These are phyloP conservation scores for Liquidambar formosana DNA, from an alignment of 164 flowering plant genomes.

Conservation along the genomic window DNA sequence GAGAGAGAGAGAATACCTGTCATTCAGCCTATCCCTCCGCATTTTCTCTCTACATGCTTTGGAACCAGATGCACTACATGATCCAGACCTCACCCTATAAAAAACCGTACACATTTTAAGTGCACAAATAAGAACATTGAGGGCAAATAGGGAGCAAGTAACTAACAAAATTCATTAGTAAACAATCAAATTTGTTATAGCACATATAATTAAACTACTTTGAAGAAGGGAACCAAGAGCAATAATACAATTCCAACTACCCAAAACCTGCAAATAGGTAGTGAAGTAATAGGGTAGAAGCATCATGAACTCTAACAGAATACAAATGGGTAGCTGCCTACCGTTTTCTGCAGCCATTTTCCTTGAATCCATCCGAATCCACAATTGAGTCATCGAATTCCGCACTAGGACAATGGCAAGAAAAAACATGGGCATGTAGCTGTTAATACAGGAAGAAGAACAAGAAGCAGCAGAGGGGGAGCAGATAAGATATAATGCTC, in stretches of 20 bases:
- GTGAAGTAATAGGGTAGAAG: neutral
- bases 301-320: neutral
- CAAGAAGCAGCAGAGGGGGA: too few relatives aligned
- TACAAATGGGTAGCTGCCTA: conserved; percentile 16
- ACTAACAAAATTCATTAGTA: neutral
- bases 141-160: neutral
- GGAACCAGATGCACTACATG: conserved; percentile 46
- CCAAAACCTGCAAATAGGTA: neutral
- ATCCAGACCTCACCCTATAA: conserved; percentile 51
- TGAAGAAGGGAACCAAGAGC: too few relatives aligned
- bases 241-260: too few relatives aligned
- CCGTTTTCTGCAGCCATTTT: conserved; percentile 59
- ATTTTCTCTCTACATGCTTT: conserved; percentile 80
- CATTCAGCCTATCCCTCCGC: conserved; percentile 75
- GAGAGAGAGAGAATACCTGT: conserved; percentile 42
- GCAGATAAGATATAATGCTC: neutral
- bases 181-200: neutral
- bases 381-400: conserved; percentile 46
- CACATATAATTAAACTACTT: neutral
- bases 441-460: neutral
- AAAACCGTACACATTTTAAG: conserved; percentile 3
- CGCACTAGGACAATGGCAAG: conserved; percentile 31
- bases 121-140: neutral
- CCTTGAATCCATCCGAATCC: conserved; percentile 43
- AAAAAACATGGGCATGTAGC: neutral